Conservation (phyloP, 2,329 filamentous ascomycete genomes). For the Cordyceps javanica region DNA sequence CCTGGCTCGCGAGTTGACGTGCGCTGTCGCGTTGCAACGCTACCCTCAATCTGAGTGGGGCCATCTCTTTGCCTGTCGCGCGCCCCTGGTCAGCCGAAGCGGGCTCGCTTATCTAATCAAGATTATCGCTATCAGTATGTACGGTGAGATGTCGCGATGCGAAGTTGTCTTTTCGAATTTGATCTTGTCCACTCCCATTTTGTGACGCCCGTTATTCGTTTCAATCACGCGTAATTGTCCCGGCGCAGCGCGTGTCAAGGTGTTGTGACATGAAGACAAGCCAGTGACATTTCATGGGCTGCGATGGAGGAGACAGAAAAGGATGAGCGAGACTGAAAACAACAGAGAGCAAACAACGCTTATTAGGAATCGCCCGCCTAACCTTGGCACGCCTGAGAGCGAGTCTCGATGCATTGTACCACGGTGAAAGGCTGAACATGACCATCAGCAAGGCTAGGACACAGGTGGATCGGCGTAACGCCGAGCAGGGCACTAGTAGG, state of each 20-base stretch:
- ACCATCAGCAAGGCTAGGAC: neutral
- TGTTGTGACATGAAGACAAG: neutral
- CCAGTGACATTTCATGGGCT: neutral
- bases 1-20: neutral
- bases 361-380: neutral
- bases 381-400: neutral
- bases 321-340: neutral
- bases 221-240: neutral
- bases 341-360: neutral
- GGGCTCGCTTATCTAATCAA: slow-evolving; percentile 2
- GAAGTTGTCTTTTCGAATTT: too few relatives aligned
- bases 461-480: neutral
- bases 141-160: too few relatives aligned
- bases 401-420: neutral
- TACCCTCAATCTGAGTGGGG: neutral
- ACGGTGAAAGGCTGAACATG: neutral
- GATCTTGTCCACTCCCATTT: neutral
- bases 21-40: neutral
- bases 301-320: neutral
- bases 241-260: neutral
- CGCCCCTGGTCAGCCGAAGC: neutral
- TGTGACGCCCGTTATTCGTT: neutral
- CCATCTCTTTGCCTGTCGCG: neutral
- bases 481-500: neutral
- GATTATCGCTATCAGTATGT: too few relatives aligned